Evolutionary conservation across 106 monocot genomes (phyloP), one percentile per base, ranked within the genome.

Genomic region (Allium sativum): DNA sequence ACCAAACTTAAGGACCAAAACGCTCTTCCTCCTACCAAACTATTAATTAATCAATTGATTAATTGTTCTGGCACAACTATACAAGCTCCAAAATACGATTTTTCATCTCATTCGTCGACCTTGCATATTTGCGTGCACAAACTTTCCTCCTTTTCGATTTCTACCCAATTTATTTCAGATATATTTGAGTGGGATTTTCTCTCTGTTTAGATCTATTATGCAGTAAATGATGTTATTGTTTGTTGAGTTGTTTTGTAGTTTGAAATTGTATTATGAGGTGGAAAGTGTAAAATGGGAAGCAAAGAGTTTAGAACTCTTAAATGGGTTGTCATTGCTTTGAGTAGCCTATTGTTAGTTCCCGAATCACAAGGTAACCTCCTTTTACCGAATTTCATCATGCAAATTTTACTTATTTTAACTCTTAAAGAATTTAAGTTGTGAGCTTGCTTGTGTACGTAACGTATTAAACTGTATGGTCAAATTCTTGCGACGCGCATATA

Each of bases 231-330:
- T 60, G 60, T 15, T 60, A 44, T 42, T 22, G 42, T 44, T 44
- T 18, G 16, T 44, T 41, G 43, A 44, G 44, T 7, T 43, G 42
- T 43, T 60, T 60, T 18, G 44, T 60, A 17, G 17, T 40, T 60
- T 60, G 60, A 60, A 43, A 17, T 44, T 44, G n/a, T 40, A 60
- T 60, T 60, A 60, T 60, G 60, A 60, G 41, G 15, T 42, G 9
- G 60, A 18, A 60, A 14, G 60, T 10, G 60, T 60, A 60, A 40
- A 44, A 60, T 60, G 60, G 43, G 60, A 18, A 60, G 60, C 60
- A 42, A 60, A 60, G n/a, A 10, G 10, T 9, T 42, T 42, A 44
- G 16, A 44, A 42, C 44, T 60, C 60, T 60, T 60, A 42, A 60
- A 8, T 60, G 60, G 60, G 60, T 60, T 60, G 44, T 60, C 60